A percentile compares a stretch with the other conserved stretches of the same genome.
These are phyloP conservation scores for Ustilago vetiveriae DNA, from an alignment of 1,284 basidiomycete genomes.

Conservation along the genomic window DNA sequence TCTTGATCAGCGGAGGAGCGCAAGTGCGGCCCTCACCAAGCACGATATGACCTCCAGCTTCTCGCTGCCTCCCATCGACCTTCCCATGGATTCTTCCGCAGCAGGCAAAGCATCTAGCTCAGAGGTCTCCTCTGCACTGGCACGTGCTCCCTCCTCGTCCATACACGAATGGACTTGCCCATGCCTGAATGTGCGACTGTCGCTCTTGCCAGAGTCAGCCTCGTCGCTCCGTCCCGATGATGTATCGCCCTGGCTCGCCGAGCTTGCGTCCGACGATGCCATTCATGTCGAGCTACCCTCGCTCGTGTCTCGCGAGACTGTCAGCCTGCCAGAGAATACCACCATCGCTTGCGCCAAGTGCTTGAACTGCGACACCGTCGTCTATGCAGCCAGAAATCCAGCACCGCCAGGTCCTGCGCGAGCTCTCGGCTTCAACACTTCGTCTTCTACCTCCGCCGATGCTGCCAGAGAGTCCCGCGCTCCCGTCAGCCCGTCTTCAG, in stretches of 20 bases:
- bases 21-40: background rate
- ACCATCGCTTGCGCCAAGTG: slow-evolving; percentile 44
- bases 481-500: slow-evolving; percentile 16
- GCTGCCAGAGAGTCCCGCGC: slow-evolving; percentile 5
- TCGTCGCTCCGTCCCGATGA: no score
- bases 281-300: slow-evolving; percentile 35
- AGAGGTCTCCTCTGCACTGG: slow-evolving; percentile 22
- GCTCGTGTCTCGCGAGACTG: slow-evolving; percentile 37
- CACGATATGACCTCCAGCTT: slow-evolving; percentile 16
- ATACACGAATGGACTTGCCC: slow-evolving; percentile 40
- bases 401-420: slow-evolving; percentile 42
- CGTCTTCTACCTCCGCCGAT: slow-evolving; percentile 15
- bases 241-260: slow-evolving; percentile 37
- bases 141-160: slow-evolving; percentile 8
- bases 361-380: slow-evolving; percentile 43
- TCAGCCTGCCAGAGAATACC: slow-evolving; percentile 26
- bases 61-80: slow-evolving; percentile 1
- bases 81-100: slow-evolving; percentile 1
- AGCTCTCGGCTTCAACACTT: slow-evolving; percentile 39
- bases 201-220: slow-evolving; percentile 11
- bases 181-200: slow-evolving; percentile 43
- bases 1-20: background rate
- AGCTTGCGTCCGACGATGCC: slow-evolving; percentile 33
- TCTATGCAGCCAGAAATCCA: slow-evolving; percentile 42
- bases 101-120: slow-evolving; percentile 5